Evolutionary conservation across 768 basidiomycete species (phyloP).

Genomic region (Suillus fuscotomentosus): DNA sequence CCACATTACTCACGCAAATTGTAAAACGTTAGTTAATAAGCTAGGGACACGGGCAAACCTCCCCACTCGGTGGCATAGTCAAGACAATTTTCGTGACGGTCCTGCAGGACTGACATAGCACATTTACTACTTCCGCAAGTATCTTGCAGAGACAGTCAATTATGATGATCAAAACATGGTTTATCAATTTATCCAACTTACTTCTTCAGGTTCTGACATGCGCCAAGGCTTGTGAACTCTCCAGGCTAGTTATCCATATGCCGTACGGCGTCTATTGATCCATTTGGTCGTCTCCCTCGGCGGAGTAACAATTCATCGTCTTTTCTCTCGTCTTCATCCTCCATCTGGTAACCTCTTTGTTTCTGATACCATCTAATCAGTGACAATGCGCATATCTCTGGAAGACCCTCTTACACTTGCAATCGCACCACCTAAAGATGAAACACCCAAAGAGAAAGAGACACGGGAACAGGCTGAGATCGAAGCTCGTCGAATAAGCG

Average conservation of each 20-base stretch:
- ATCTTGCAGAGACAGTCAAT: background rate
- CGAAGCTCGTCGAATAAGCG: conserved; percentile 62
- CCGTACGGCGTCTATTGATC: conserved; percentile 7
- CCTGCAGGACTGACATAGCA: conserved; percentile 1
- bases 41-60: background rate
- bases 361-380: background rate
- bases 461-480: conserved; percentile 59
- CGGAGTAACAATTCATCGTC: background rate
- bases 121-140: background rate
- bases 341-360: background rate
- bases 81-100: background rate
- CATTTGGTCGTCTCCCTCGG: conserved; percentile 2
- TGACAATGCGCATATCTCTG: conserved; percentile 30
- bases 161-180: background rate
- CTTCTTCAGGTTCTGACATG: background rate
- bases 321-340: background rate
- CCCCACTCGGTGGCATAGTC: background rate
- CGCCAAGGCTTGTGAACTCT: conserved; percentile 2
- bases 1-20: conserved; percentile 9
- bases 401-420: conserved; percentile 64
- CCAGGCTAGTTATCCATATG: background rate
- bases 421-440: conserved; percentile 62
- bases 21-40: background rate
- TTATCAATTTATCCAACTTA: background rate
- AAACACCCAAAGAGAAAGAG: conserved; percentile 55